A percentile compares a stretch with the other conserved stretches of the same genome.
These are phyloP conservation scores for Phanerodontia chrysosporium DNA, from an alignment of 768 basidiomycete genomes.

Conservation along the genomic window DNA sequence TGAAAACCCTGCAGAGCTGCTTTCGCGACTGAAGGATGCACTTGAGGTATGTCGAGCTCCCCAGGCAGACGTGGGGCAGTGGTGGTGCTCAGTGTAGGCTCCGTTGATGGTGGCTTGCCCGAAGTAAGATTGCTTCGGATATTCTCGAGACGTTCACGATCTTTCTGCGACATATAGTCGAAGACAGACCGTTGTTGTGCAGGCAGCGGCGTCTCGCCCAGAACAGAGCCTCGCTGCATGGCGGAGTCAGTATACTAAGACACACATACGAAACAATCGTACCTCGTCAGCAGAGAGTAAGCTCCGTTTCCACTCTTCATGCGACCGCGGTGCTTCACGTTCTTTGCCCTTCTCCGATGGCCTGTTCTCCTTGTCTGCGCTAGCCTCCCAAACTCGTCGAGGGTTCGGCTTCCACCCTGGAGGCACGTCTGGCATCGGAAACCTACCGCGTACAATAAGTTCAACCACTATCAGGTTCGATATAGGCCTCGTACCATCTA, in stretches of 20 bases:
- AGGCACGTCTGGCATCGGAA: conserved; percentile 78
- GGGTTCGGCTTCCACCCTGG: conserved; percentile 85
- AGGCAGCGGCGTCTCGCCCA: conserved; percentile 78
- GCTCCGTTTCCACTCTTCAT: conserved; percentile 51
- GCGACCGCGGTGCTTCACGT: conserved; percentile 33
- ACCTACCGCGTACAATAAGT: conserved; percentile 44
- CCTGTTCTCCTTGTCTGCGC: conserved; percentile 32
- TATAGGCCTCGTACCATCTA: conserved; percentile 43
- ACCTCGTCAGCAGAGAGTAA: conserved; percentile 71
- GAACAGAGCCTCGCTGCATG: conserved; percentile 67
- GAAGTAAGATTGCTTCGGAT: conserved; percentile 31
- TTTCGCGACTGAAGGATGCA: conserved; percentile 76
- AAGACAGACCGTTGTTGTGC: conserved; percentile 80
- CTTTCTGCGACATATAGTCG: conserved; percentile 91
- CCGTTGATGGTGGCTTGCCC: conserved; percentile 21
- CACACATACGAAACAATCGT: conserved; percentile 20
- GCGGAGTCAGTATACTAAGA: background rate
- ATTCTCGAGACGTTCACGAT: conserved; percentile 76
- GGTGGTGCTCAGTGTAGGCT: conserved; percentile 19
- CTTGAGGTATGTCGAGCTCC: conserved; percentile 33
- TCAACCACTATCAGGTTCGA: conserved; percentile 1
- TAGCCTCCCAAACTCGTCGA: conserved; percentile 61
- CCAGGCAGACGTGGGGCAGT: conserved; percentile 27
- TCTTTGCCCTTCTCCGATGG: conserved; percentile 36
- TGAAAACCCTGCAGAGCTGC: conserved; percentile 88